Evolutionary conservation across 345 rosid species (phyloP).

Genomic region (Capsella bursapastoris): DNA sequence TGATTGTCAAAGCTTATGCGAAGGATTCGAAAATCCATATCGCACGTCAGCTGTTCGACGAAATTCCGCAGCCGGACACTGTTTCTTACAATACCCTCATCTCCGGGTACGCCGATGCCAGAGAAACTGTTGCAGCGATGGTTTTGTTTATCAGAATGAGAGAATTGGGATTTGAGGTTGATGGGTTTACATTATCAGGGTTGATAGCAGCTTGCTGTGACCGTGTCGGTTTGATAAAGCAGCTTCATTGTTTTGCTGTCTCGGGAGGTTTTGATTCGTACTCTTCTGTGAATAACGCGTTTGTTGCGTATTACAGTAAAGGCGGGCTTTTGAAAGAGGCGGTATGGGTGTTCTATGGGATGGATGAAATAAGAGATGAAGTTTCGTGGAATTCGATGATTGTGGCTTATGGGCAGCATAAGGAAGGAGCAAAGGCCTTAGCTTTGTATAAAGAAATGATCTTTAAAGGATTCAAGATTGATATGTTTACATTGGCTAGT

Average conservation of each 20-base stretch:
- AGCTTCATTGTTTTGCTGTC: slow-evolving; percentile 70
- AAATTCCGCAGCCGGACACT: slow-evolving; percentile 75
- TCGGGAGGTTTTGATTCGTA: slow-evolving; percentile 66
- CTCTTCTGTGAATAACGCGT: slow-evolving; percentile 73
- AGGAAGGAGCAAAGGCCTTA: slow-evolving; percentile 68
- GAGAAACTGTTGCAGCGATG: slow-evolving; percentile 54
- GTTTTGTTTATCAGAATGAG: slow-evolving; percentile 63
- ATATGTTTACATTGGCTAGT: slow-evolving; percentile 84
- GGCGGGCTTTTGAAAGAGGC: slow-evolving; percentile 71
- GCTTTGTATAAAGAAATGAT: slow-evolving; percentile 71
- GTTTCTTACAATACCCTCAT: slow-evolving; percentile 86
- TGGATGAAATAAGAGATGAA: slow-evolving; percentile 67
- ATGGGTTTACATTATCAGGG: slow-evolving; percentile 85
- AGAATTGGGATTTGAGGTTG: slow-evolving; percentile 53
- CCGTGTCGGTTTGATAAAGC: slow-evolving; percentile 54
- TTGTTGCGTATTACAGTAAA: slow-evolving; percentile 70
- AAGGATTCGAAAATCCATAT: slow-evolving; percentile 50
- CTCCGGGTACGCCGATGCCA: slow-evolving; percentile 68
- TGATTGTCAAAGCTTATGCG: slow-evolving; percentile 55
- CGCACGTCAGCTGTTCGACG: slow-evolving; percentile 79
- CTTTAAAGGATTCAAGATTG: slow-evolving; percentile 57
- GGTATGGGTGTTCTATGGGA: slow-evolving; percentile 56
- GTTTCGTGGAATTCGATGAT: slow-evolving; percentile 98
- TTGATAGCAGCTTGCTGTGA: slow-evolving; percentile 63
- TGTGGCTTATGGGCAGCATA: slow-evolving; percentile 85